Conservation (phyloP, 805 yeast species). For the Pichia exigua region DNA sequence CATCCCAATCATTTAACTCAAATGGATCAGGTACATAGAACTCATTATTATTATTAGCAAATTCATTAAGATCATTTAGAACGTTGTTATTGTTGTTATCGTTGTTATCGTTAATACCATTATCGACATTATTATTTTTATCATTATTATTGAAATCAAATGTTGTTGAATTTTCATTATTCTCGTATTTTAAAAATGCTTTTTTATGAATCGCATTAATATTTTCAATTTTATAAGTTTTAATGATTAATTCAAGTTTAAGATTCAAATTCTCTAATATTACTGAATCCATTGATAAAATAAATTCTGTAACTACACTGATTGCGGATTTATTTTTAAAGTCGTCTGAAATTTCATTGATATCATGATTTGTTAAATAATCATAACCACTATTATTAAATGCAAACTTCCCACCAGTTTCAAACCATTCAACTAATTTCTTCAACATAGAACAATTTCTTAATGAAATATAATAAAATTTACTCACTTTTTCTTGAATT, state of each 20-base stretch:
- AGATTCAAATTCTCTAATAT: background rate
- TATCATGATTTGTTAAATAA: background rate
- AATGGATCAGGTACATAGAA: background rate
- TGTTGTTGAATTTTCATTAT: background rate
- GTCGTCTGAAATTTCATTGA: background rate
- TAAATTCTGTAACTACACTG: background rate
- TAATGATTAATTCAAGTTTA: background rate
- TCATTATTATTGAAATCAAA: background rate
- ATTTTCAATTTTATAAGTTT: background rate
- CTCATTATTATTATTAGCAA: background rate
- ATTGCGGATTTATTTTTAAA: background rate
- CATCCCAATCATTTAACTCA: conserved; percentile 5
- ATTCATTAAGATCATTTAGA: background rate
- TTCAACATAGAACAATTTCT: conserved; percentile 7
- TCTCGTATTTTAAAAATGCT: background rate
- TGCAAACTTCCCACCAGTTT: conserved; percentile 4
- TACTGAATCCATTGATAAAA: background rate
- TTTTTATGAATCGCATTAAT: background rate
- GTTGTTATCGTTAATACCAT: background rate
- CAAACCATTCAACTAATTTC: conserved; percentile 12
- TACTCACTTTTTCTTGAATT: conserved; percentile 1
- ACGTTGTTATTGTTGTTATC: background rate
- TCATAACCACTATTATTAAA: background rate
- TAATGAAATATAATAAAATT: conserved; percentile 8
- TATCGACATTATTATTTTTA: background rate